phyloP scores from a whole-genome alignment of 78 protist genomes.

The Reticulomyxa filosa region DNA sequence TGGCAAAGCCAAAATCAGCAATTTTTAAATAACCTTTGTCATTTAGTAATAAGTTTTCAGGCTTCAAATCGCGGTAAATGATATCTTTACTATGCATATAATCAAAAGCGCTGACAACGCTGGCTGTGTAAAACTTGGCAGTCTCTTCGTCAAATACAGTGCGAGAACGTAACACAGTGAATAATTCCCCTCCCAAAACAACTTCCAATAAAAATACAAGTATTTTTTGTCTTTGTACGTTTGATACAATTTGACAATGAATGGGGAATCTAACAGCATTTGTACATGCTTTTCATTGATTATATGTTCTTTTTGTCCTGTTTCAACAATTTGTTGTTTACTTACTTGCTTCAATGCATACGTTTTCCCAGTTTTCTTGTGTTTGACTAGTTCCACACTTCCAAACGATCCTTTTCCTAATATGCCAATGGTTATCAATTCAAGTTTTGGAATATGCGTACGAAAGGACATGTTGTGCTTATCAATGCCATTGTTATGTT shows the following conservation, averaged over 20 bases:
- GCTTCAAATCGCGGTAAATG: too few relatives aligned
- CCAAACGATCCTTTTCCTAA: background rate
- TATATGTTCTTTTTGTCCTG: background rate
- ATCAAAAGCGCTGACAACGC: too few relatives aligned
- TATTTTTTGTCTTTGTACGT: background rate
- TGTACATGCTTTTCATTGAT: background rate
- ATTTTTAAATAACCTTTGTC: too few relatives aligned
- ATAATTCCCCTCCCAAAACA: slow-evolving; percentile 1
- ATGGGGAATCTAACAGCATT: background rate
- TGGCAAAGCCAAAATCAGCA: too few relatives aligned
- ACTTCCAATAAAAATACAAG: too few relatives aligned
- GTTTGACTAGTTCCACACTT: background rate
- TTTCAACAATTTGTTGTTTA: background rate
- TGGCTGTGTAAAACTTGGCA: too few relatives aligned
- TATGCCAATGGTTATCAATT: background rate
- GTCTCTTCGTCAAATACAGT: background rate
- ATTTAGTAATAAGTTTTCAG: too few relatives aligned
- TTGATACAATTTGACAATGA: background rate
- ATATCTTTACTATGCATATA: too few relatives aligned
- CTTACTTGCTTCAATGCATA: background rate
- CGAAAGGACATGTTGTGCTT: too few relatives aligned
- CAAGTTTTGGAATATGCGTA: too few relatives aligned
- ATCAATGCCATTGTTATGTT: too few relatives aligned
- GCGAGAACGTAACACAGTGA: background rate
- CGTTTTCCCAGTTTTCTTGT: background rate